A percentile compares a stretch with the other conserved stretches of the same genome.
Conservation (phyloP, 2,329 filamentous ascomycete genomes). For the Trichoderma cornu-damae region DNA sequence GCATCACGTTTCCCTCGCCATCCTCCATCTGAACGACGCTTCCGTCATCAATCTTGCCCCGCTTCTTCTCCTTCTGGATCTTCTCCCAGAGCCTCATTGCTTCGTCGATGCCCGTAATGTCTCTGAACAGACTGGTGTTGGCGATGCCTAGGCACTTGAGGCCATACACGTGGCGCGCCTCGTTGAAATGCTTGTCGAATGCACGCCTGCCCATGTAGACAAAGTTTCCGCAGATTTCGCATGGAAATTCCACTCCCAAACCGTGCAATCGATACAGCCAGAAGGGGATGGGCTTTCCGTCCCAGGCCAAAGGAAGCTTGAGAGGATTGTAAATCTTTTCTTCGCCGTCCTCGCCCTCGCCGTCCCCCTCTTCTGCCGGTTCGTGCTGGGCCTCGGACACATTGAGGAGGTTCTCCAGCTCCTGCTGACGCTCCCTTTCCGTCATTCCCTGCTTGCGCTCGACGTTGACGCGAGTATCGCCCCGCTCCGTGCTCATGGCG, state of each 20-base stretch:
- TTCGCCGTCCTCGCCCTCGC: conserved; percentile 70
- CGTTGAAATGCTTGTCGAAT: conserved; percentile 98
- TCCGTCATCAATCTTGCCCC: conserved; percentile 67
- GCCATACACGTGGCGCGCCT: conserved; percentile 87
- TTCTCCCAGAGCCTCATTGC: conserved; percentile 88
- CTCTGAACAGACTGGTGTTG: conserved; percentile 83
- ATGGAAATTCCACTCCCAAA: conserved; percentile 87
- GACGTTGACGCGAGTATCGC: conserved; percentile 88
- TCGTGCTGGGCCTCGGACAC: conserved; percentile 31
- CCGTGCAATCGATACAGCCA: conserved; percentile 98
- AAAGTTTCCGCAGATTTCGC: conserved; percentile 96
- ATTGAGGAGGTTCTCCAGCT: conserved; percentile 78
- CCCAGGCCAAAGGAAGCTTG: conserved; percentile 93
- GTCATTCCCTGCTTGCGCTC: conserved; percentile 98
- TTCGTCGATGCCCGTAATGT: conserved; percentile 89
- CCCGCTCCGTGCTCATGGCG: conserved; percentile 79
- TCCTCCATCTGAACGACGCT: conserved; percentile 98
- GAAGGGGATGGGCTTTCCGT: conserved; percentile 97
- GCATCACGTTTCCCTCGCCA: conserved; percentile 96
- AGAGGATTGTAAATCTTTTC: conserved; percentile 95
- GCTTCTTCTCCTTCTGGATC: conserved; percentile 79
- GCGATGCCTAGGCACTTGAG: conserved; percentile 91
- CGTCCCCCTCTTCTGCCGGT: conserved; percentile 51
- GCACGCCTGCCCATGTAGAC: conserved; percentile 97
- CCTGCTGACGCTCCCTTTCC: conserved; percentile 88